Evolutionary conservation across 1,139 yeast genomes (phyloP).

Genomic region (Blastobotrys serpentis): DNA sequence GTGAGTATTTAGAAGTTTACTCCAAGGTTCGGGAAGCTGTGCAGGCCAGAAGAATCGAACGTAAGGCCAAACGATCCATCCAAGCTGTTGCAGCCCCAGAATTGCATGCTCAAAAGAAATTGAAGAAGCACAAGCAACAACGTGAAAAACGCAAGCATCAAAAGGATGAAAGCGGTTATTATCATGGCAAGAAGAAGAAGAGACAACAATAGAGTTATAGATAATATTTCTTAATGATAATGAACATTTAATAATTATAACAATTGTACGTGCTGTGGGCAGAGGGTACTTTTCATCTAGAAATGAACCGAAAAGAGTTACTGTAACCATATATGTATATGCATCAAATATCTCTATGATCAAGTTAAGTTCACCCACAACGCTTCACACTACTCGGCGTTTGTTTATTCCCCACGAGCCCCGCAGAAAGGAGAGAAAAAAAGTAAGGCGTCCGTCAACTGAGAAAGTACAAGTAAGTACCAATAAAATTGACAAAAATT

Average conservation of each 20-base stretch:
- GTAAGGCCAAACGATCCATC: conserved; percentile 74
- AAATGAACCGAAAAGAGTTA: no score
- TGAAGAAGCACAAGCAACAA: conserved; percentile 69
- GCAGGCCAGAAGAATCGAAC: conserved; percentile 63
- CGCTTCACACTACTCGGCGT: no score
- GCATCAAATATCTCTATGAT: no score
- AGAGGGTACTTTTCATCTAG: no score
- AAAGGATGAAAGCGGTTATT: conserved; percentile 75
- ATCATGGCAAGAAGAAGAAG: conserved; percentile 60
- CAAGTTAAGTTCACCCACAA: no score
- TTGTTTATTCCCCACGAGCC: no score
- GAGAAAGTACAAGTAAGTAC: no score
- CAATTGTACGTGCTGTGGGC: background rate
- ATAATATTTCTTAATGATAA: background rate
- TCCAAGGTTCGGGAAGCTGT: conserved; percentile 63
- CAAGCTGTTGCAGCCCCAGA: conserved; percentile 81
- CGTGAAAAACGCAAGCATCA: conserved; percentile 69
- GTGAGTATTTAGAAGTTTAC: conserved; percentile 65
- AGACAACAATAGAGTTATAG: background rate
- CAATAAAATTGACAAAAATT: no score
- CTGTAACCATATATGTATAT: no score
- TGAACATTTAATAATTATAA: background rate
- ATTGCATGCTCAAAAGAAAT: conserved; percentile 68
- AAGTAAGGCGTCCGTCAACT: no score
- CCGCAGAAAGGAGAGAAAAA: no score